phyloP scores from a whole-genome alignment of 441 rosid species.

The Dalechampia spathulata region DNA sequence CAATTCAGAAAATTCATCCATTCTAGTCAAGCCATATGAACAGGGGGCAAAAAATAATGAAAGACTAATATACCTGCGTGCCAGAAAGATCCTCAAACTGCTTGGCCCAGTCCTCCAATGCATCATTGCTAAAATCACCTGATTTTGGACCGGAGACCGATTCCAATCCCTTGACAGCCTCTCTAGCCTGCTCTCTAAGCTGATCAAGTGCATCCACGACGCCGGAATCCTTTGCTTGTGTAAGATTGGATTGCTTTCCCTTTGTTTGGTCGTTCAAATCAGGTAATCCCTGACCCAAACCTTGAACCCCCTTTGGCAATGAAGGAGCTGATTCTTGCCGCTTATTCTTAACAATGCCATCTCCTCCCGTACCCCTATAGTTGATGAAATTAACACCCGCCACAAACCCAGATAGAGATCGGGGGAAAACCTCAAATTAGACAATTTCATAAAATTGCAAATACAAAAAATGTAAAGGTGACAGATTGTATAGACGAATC shows the following conservation, averaged over 20 bases:
- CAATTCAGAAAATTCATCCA: background rate
- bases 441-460: too few relatives aligned
- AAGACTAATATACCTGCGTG: conserved; percentile 43
- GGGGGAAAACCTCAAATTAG: too few relatives aligned
- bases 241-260: conserved; percentile 57
- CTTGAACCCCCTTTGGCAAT: conserved; percentile 58
- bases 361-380: conserved; percentile 32
- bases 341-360: conserved; percentile 27
- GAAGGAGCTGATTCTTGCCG: conserved; percentile 32
- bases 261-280: conserved; percentile 77
- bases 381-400: background rate
- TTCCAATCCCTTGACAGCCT: conserved; percentile 77
- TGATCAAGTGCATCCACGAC: conserved; percentile 78
- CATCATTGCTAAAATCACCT: conserved; percentile 50
- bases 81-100: conserved; percentile 89
- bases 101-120: conserved; percentile 87
- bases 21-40: background rate
- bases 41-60: background rate
- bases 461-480: too few relatives aligned
- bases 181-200: conserved; percentile 81
- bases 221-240: conserved; percentile 52
- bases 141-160: conserved; percentile 40
- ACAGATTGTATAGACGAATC: too few relatives aligned
- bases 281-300: conserved; percentile 86
- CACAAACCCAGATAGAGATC: background rate